A percentile compares a stretch with the other conserved stretches of the same genome.
phyloP scores from a whole-genome alignment of 192 early-diverging fungal genomes.

The Gigaspora rosea region DNA sequence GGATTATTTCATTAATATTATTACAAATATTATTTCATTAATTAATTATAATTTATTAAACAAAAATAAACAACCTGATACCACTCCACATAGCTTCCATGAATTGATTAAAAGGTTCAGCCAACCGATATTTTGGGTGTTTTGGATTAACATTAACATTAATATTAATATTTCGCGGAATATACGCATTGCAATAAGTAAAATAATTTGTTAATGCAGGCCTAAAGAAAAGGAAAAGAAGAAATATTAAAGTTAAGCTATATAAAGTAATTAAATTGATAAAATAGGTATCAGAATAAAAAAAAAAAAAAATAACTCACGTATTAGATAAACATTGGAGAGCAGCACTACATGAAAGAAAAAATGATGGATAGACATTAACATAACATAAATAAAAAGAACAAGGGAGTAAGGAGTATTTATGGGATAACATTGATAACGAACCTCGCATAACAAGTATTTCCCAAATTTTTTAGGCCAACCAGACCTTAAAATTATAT shows the following conservation, averaged over 20 bases:
- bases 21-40: not conserved
- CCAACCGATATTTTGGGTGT: constrained; percentile 37
- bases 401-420: too few relatives aligned
- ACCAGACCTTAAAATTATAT: constrained; percentile 42
- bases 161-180: constrained; percentile 31
- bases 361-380: not conserved
- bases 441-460: constrained; percentile 40
- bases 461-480: constrained; percentile 46
- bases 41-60: not conserved
- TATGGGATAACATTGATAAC: not conserved
- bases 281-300: not conserved
- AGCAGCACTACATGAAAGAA: constrained; percentile 37
- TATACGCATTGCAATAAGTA: constrained; percentile 44
- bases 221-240: constrained; percentile 17
- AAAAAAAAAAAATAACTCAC: constrained; percentile 27
- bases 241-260: not conserved
- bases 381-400: not conserved
- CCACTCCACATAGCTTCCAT: constrained; percentile 44
- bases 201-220: constrained; percentile 43
- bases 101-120: constrained; percentile 41
- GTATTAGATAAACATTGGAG: constrained; percentile 45
- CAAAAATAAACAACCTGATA: constrained; percentile 32
- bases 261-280: not conserved
- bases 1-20: not conserved
- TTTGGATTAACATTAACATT: not conserved